A percentile compares a stretch with the other conserved stretches of the same genome.
Conservation (phyloP, 1,284 basidiomycete genomes). For the Hypsizygus ulmarius region DNA sequence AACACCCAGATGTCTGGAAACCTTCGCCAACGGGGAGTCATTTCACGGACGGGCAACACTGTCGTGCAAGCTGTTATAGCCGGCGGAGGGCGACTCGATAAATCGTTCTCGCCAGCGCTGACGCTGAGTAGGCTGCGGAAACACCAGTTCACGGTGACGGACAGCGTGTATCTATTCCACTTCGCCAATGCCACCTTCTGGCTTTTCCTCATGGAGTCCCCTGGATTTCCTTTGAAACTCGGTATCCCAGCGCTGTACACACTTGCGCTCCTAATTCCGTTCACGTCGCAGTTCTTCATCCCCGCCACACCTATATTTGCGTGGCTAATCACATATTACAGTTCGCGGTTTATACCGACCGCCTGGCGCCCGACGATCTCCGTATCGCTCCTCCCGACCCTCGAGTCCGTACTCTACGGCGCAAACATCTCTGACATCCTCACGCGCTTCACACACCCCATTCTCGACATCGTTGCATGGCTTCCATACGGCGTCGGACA, state of each 20-base stretch:
- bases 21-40: not conserved
- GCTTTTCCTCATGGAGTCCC: constrained; percentile 74
- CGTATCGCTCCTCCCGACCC: constrained; percentile 89
- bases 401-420: constrained; percentile 93
- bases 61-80: constrained; percentile 54
- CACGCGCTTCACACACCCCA: constrained; percentile 88
- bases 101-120: constrained; percentile 68
- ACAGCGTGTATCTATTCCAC: constrained; percentile 66
- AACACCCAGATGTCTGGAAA: no score
- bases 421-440: constrained; percentile 97
- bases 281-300: constrained; percentile 91
- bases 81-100: constrained; percentile 70
- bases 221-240: constrained; percentile 76
- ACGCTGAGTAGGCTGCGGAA: constrained; percentile 62
- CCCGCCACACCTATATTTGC: constrained; percentile 86
- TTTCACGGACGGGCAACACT: constrained; percentile 15
- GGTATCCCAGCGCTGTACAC: constrained; percentile 75
- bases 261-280: constrained; percentile 73
- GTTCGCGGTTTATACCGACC: constrained; percentile 81
- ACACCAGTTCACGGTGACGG: constrained; percentile 59
- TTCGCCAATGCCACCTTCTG: constrained; percentile 69
- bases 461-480: constrained; percentile 94
- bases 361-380: constrained; percentile 79
- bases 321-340: constrained; percentile 86
- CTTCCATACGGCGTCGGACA: constrained; percentile 93